Conservation (phyloP, 768 basidiomycete species). For the Xerocomus potaroensis region DNA sequence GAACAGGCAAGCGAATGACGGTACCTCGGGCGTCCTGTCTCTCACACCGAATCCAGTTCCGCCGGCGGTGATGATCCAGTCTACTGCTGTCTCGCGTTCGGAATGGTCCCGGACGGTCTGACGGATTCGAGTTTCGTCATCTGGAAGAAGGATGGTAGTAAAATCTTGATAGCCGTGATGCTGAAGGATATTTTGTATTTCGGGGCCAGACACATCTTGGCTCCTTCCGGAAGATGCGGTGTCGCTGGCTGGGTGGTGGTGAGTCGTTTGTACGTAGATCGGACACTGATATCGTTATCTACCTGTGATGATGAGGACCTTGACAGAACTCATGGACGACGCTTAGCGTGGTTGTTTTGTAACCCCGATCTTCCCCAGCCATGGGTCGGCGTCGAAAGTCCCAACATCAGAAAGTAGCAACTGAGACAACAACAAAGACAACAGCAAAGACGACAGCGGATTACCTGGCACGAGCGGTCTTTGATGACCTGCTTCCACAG, state of each 20-base stretch:
- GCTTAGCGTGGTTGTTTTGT: too few species aligned
- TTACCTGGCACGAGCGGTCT: conserved; percentile 28
- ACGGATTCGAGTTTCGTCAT: conserved; percentile 54
- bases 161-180: conserved; percentile 35
- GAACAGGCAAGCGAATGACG: background rate
- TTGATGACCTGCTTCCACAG: conserved; percentile 24
- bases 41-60: conserved; percentile 83
- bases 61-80: conserved; percentile 80
- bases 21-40: conserved; percentile 82
- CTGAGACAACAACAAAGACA: too few species aligned
- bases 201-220: conserved; percentile 65
- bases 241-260: conserved; percentile 53
- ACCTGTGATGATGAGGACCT: conserved; percentile 28
- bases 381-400: background rate
- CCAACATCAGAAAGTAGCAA: background rate
- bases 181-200: conserved; percentile 49
- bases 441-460: background rate
- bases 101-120: conserved; percentile 44
- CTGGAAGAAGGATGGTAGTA: conserved; percentile 53
- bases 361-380: background rate
- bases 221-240: conserved; percentile 47
- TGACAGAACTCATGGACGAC: conserved; percentile 25
- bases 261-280: background rate
- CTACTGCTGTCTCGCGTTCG: conserved; percentile 42
- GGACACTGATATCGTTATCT: background rate